These are phyloP conservation scores for Immersiella caudata DNA, from an alignment of 495 filamentous ascomycete species.

Conservation along the genomic window DNA sequence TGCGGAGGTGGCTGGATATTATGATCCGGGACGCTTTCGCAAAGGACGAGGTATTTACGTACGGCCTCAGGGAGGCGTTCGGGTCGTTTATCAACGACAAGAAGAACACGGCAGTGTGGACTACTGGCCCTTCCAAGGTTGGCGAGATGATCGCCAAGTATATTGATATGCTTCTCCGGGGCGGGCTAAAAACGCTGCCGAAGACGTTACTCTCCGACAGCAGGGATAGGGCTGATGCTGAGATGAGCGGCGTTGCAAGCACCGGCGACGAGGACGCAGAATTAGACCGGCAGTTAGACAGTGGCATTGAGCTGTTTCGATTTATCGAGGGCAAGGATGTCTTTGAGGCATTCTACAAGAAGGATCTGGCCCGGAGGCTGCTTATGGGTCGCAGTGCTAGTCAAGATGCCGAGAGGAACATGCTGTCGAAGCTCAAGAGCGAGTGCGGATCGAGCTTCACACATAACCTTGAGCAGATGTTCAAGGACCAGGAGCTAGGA, in stretches of 20 bases:
- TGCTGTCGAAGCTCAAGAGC: conserved; percentile 86
- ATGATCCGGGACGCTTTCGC: conserved; percentile 73
- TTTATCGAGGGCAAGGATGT: conserved; percentile 97
- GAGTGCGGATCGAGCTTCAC: conserved; percentile 94
- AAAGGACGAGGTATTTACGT: conserved; percentile 70
- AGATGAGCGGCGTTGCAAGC: conserved; percentile 56
- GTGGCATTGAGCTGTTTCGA: conserved; percentile 89
- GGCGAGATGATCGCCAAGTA: conserved; percentile 99
- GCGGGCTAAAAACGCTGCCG: conserved; percentile 80
- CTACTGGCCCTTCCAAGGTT: conserved; percentile 84
- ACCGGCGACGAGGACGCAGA: conserved; percentile 85
- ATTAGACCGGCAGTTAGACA: conserved; percentile 84
- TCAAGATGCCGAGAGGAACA: conserved; percentile 91
- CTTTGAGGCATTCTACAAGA: conserved; percentile 99
- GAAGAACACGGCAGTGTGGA: conserved; percentile 67
- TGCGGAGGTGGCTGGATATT: conserved; percentile 78
- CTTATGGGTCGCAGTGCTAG: conserved; percentile 90
- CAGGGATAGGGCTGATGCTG: conserved; percentile 53
- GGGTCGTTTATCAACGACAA: conserved; percentile 86
- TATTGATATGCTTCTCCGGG: conserved; percentile 85
- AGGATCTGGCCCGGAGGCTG: conserved; percentile 84
- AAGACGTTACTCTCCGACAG: conserved; percentile 54
- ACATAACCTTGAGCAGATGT: conserved; percentile 97
- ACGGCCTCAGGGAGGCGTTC: conserved; percentile 81
- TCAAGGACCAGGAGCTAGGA: conserved; percentile 93